These are phyloP conservation scores for Eucalyptus pumila DNA, from an alignment of 345 rosid genomes.

Conservation along the genomic window DNA sequence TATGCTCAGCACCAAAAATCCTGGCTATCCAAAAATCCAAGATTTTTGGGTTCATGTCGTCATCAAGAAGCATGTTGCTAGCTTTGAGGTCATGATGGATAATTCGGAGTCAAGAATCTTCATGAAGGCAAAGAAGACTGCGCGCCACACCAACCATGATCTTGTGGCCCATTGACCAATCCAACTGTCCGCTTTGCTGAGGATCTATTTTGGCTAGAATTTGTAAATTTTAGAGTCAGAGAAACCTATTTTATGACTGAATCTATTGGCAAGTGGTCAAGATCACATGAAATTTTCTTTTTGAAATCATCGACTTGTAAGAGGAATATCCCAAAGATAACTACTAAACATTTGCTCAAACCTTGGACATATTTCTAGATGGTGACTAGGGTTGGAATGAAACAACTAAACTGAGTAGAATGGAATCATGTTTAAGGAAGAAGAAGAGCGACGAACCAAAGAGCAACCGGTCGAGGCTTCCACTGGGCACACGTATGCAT, in stretches of 20 bases:
- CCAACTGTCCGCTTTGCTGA: neutral
- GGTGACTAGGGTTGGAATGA: neutral
- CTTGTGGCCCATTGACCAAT: neutral
- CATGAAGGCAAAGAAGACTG: neutral
- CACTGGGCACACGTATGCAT: slow-evolving; percentile 6
- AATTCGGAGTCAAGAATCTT: neutral
- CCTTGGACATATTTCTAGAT: neutral
- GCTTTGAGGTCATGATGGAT: neutral
- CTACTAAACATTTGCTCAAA: neutral
- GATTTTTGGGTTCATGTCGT: neutral
- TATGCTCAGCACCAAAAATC: neutral
- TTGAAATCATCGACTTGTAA: no score
- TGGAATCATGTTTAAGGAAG: neutral
- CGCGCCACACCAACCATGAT: neutral
- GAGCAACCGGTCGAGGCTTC: slow-evolving; percentile 5
- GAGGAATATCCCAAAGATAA: neutral
- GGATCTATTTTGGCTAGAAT: neutral
- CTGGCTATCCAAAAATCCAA: neutral
- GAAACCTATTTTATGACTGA: no score
- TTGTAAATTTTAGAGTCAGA: no score
- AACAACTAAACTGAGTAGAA: neutral
- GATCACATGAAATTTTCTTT: neutral
- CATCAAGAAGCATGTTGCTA: neutral
- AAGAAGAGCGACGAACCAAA: neutral
- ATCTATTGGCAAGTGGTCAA: neutral